Conservation (phyloP, 1,139 yeast genomes). For the Chernovozyma aurita region DNA sequence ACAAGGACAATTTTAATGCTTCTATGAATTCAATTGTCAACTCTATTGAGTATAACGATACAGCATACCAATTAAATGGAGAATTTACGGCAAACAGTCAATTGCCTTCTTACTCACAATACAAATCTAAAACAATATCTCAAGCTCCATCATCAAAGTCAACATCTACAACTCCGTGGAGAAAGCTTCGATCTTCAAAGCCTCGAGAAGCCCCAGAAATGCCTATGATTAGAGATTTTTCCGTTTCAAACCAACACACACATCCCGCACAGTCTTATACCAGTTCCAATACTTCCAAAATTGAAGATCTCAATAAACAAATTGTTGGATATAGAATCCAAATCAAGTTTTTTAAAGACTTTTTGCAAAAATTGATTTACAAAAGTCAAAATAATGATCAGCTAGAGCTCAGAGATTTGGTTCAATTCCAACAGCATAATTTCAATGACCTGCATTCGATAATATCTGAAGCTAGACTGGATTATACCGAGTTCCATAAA, state of each 20-base stretch:
- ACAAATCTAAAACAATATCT: not conserved
- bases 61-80: constrained; percentile 28
- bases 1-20: not conserved
- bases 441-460: constrained; percentile 11
- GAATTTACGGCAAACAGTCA: too few relatives aligned
- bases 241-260: constrained; percentile 4
- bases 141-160: not conserved
- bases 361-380: constrained; percentile 34
- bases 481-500: constrained; percentile 3
- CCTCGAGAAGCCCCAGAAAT: not conserved
- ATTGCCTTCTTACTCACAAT: constrained; percentile 6
- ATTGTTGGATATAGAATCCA: constrained; percentile 42
- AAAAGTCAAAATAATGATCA: constrained; percentile 14
- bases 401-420: constrained; percentile 20
- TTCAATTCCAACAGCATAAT: constrained; percentile 19
- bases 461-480: not conserved
- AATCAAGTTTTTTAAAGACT: constrained; percentile 38
- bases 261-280: constrained; percentile 1
- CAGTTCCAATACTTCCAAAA: constrained; percentile 11
- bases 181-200: constrained; percentile 24
- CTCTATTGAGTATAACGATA: constrained; percentile 15
- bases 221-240: constrained; percentile 10
- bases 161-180: constrained; percentile 24
- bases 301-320: constrained; percentile 35
- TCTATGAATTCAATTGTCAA: not conserved